phyloP scores from a whole-genome alignment of 2,329 filamentous ascomycete genomes.

The Diaporthe sp. region DNA sequence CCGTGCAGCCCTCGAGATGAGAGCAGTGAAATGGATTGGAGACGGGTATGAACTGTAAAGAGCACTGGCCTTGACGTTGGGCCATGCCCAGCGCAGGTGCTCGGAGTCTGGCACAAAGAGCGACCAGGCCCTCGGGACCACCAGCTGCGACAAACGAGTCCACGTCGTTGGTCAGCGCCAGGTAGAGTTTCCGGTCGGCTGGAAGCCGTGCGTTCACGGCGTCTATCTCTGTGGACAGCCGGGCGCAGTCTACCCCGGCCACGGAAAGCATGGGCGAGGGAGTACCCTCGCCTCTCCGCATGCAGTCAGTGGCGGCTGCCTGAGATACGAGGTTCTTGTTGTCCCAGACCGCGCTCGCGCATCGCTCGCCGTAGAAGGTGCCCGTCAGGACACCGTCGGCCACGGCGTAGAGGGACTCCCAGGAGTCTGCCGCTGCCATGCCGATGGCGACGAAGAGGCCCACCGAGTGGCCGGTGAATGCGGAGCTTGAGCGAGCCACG shows the following conservation, averaged over 20 bases:
- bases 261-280: conserved; percentile 75
- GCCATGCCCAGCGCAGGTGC: background rate
- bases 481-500: conserved; percentile 84
- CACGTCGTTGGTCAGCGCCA: conserved; percentile 96
- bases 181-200: conserved; percentile 77
- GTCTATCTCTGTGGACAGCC: conserved; percentile 1
- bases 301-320: conserved; percentile 80
- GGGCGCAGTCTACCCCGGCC: background rate
- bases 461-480: conserved; percentile 96
- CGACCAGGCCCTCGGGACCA: conserved; percentile 94
- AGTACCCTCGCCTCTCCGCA: conserved; percentile 90
- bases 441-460: conserved; percentile 95
- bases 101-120: conserved; percentile 91
- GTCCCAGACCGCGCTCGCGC: conserved; percentile 97
- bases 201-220: background rate
- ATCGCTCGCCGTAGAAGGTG: conserved; percentile 97
- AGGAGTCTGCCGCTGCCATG: conserved; percentile 89
- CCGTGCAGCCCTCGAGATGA: conserved; percentile 96
- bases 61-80: conserved; percentile 84
- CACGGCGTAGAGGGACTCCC: conserved; percentile 89
- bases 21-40: conserved; percentile 91
- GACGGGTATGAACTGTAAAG: conserved; percentile 95
- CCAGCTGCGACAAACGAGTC: conserved; percentile 97
- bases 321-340: conserved; percentile 87
- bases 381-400: conserved; percentile 87